Percentiles rank a stretch among this genome's conserved stretches.
These are phyloP conservation scores for Rhizoclosmatium globosum DNA, from an alignment of 192 early-diverging fungal genomes.

Conservation along the genomic window DNA sequence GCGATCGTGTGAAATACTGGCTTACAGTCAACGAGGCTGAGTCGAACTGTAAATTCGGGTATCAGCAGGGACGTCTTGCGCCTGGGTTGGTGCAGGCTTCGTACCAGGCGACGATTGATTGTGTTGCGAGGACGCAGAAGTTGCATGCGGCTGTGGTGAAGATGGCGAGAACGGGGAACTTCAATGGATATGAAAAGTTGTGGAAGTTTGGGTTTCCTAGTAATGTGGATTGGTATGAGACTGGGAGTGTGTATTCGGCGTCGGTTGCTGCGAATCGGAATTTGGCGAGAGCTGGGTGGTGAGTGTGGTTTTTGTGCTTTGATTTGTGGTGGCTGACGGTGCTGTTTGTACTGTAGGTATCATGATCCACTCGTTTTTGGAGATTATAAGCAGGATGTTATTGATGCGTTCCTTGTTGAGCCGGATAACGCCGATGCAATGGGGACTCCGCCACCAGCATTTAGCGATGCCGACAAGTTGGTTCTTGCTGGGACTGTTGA, in stretches of 20 bases:
- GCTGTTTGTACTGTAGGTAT: background rate
- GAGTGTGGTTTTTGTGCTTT: background rate
- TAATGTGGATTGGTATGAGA: conserved; percentile 23
- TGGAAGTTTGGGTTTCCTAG: conserved; percentile 38
- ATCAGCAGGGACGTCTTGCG: background rate
- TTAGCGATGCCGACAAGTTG: conserved; percentile 42
- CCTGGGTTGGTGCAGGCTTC: background rate
- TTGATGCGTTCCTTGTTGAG: background rate
- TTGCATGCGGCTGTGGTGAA: conserved; percentile 32
- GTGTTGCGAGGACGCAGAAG: conserved; percentile 7
- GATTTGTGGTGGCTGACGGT: background rate
- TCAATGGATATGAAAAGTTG: background rate
- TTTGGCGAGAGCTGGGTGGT: conserved; percentile 5
- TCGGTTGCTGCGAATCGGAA: background rate
- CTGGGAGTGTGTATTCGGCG: background rate
- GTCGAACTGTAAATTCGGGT: conserved; percentile 38
- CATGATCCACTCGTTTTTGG: conserved; percentile 19
- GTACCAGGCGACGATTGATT: conserved; percentile 8
- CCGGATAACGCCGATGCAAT: conserved; percentile 1
- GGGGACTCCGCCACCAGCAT: conserved; percentile 39
- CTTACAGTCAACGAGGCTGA: conserved; percentile 47
- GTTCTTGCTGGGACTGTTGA: conserved; percentile 45
- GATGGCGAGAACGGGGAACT: background rate
- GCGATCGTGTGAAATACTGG: conserved; percentile 40
- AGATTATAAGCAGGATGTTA: conserved; percentile 5